Evolutionary conservation across 2,329 filamentous ascomycete species (phyloP), one percentile per base, ranked within the genome.

Genomic region (Ophiocordyceps australis): DNA sequence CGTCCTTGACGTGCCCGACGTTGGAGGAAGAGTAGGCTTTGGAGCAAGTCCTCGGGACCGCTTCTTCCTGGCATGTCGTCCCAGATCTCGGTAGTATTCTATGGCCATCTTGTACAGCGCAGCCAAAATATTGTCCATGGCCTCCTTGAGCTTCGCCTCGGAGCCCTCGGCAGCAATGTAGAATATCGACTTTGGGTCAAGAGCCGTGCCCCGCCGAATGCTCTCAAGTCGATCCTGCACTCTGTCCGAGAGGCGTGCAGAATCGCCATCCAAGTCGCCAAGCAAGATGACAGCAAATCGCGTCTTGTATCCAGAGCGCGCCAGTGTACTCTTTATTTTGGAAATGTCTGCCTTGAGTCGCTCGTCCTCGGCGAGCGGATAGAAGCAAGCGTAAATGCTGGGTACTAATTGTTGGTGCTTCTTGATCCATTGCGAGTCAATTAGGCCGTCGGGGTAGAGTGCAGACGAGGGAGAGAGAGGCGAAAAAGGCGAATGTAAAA

Each of bases 51-150:
- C 77, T 30, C 83, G 68, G 24, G 78, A 76, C 37, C 80, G 76
- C 57, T 95, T 95, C 45, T 89, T 77, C 37, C 85, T 71, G 8
- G 78, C 65, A 55, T 93, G 86, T 31, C 92, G 85, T n/a, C 82
- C 83, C 9, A 95, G 62, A 39, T 98, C 86, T 23, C 85, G 66
- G 47, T 95, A 95, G 49, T 94, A 93, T 39, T 98, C 89, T 23
- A 86, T 57, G 13, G 80, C 72, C 13, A 73, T 59, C 2, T 74
- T 69, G 31, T 86, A 82, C 23, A 94, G 49, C 1, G 74, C 65
- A 3, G 68, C 58, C 24, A 94, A 58, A 21, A 92, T 66, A 26
- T 67, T 76, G 28, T 75, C 70, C 1, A 77, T 71, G 35, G 86
- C 82, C 7, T 72, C 68, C 32, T 71, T 65, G 14, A 91, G 53